Conservation (phyloP, 2,329 filamentous ascomycete genomes). For the Aureobasidium pullulans region DNA sequence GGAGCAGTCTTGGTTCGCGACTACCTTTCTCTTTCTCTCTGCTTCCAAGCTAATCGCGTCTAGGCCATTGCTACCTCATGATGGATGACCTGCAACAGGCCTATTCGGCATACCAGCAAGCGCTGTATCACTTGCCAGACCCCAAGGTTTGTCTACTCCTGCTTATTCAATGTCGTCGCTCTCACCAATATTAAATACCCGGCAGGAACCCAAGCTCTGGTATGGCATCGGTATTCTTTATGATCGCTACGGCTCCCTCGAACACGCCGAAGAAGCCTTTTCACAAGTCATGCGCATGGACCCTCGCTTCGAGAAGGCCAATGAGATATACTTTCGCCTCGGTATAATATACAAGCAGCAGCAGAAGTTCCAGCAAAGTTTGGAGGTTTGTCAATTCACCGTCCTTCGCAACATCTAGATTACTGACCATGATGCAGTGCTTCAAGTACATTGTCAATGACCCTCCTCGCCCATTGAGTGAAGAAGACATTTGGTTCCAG, state of each 20-base stretch:
- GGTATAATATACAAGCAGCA: constrained; percentile 99
- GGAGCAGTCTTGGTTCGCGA: constrained; percentile 79
- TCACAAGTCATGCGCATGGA: constrained; percentile 99
- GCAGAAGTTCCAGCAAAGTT: constrained; percentile 82
- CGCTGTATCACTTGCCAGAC: constrained; percentile 83
- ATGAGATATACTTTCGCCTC: constrained; percentile 96
- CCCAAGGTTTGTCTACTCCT: constrained; percentile 63
- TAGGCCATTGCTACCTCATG: constrained; percentile 98
- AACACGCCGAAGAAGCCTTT: constrained; percentile 96
- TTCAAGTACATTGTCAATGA: constrained; percentile 97
- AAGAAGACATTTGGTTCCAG: constrained; percentile 99
- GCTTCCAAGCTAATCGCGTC: constrained; percentile 13
- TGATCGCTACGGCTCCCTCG: constrained; percentile 89
- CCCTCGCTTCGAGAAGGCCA: constrained; percentile 94
- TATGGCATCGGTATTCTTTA: constrained; percentile 98
- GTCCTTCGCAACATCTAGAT: constrained; percentile 4
- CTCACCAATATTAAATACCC: constrained; percentile 10
- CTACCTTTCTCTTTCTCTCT: neutral
- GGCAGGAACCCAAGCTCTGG: constrained; percentile 93
- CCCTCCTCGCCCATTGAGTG: constrained; percentile 82
- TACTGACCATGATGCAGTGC: constrained; percentile 53
- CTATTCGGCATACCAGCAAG: constrained; percentile 93
- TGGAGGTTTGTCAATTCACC: constrained; percentile 57
- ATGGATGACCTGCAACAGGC: constrained; percentile 97
- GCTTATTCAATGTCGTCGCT: neutral